Conservation (phyloP, 352 stramenopile species). For the Plasmopara viticola region DNA sequence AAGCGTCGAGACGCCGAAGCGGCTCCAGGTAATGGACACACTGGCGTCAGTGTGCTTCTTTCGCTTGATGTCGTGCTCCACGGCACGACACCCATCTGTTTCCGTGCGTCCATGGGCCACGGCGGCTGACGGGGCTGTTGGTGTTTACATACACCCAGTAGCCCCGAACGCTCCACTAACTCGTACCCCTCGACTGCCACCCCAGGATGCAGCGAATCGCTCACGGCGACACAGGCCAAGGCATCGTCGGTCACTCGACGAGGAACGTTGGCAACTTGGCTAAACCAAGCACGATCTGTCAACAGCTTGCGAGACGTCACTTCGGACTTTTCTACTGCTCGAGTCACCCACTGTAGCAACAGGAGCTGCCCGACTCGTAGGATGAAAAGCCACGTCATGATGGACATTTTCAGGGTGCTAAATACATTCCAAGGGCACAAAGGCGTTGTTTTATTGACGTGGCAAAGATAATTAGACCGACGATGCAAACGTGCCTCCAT, state of each 20-base stretch:
- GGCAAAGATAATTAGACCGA: too few species aligned
- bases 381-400: too few species aligned
- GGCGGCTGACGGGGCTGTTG: constrained; percentile 16
- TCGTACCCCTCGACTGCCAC: constrained; percentile 58
- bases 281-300: constrained; percentile 44
- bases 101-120: constrained; percentile 17
- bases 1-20: constrained; percentile 7
- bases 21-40: constrained; percentile 20
- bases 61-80: constrained; percentile 10
- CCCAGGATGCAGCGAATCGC: constrained; percentile 32
- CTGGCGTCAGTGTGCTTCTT: constrained; percentile 3
- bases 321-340: constrained; percentile 10
- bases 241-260: constrained; percentile 5
- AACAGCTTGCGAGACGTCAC: constrained; percentile 27
- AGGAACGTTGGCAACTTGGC: constrained; percentile 32
- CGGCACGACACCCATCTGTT: constrained; percentile 20
- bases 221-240: constrained; percentile 26
- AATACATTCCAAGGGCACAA: too few species aligned
- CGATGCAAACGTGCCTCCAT: too few species aligned
- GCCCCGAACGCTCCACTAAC: constrained; percentile 54
- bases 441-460: too few species aligned
- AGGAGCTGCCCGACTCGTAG: constrained; percentile 3
- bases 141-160: constrained; percentile 62
- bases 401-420: too few species aligned
- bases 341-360: constrained; percentile 4